Conservation (phyloP, 352 stramenopile species). For the Globisporangium iwayamae region DNA sequence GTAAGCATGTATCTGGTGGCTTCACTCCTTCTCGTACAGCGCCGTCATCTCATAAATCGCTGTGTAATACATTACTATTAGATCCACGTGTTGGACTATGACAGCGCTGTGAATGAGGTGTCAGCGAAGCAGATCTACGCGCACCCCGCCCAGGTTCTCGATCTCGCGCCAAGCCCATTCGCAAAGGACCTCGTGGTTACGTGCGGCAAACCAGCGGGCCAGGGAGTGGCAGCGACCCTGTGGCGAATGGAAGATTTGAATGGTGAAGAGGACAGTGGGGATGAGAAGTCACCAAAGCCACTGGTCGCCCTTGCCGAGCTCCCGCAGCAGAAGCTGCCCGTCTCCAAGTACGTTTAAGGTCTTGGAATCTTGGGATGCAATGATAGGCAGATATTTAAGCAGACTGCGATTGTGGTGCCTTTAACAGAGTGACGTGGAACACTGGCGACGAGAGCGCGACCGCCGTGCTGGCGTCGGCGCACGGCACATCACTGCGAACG, state of each 20-base stretch:
- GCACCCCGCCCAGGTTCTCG: slow-evolving; percentile 44
- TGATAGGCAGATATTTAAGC: background rate
- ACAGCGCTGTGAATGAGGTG: slow-evolving; percentile 35
- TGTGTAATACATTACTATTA: slow-evolving; percentile 8
- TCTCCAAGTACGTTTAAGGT: slow-evolving; percentile 33
- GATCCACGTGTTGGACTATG: slow-evolving; percentile 64
- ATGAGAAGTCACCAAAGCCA: slow-evolving; percentile 18
- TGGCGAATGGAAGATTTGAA: slow-evolving; percentile 40
- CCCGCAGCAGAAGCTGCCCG: slow-evolving; percentile 37
- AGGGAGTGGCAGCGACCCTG: slow-evolving; percentile 35
- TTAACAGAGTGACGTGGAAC: slow-evolving; percentile 43
- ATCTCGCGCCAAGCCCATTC: slow-evolving; percentile 48
- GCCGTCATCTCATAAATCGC: no score
- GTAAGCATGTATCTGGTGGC: slow-evolving; percentile 16
- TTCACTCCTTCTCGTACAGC: no score
- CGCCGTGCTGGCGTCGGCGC: slow-evolving; percentile 31
- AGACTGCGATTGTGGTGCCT: background rate
- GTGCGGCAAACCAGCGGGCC: slow-evolving; percentile 38
- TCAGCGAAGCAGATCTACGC: slow-evolving; percentile 34
- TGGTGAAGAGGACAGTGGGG: slow-evolving; percentile 14
- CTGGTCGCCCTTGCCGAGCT: slow-evolving; percentile 35
- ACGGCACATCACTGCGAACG: slow-evolving; percentile 45
- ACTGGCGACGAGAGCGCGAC: slow-evolving; percentile 17
- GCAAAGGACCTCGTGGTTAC: slow-evolving; percentile 51
- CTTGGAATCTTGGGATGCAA: background rate